These are phyloP conservation scores for Setaria italica DNA, from an alignment of 202 grass and related monocot genomes.

Conservation along the genomic window DNA sequence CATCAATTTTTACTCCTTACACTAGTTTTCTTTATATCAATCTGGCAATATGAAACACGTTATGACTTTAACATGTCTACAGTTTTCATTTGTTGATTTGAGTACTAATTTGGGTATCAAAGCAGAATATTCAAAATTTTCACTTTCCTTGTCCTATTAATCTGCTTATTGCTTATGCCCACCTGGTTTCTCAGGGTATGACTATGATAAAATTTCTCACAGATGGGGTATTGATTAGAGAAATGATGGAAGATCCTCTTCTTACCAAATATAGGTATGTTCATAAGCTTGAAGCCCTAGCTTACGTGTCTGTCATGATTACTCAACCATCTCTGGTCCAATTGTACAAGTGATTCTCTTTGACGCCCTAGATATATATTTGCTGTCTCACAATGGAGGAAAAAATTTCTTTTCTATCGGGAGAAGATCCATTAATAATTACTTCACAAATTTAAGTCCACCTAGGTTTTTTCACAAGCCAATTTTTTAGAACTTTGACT, in stretches of 20 bases:
- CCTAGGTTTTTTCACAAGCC: background rate
- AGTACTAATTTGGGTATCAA: background rate
- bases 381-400: conserved; percentile 24
- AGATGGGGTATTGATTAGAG: conserved; percentile 96
- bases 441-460: background rate
- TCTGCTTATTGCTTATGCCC: conserved; percentile 40
- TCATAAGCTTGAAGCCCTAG: conserved; percentile 21
- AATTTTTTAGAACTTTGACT: background rate
- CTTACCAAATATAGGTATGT: conserved; percentile 88
- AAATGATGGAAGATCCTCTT: conserved; percentile 99
- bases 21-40: conserved; percentile 29
- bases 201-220: conserved; percentile 98
- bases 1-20: conserved; percentile 30
- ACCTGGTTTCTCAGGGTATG: conserved; percentile 63
- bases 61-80: background rate
- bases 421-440: conserved; percentile 12
- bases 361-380: background rate
- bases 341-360: background rate
- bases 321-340: conserved; percentile 36
- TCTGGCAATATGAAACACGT: background rate
- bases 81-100: background rate
- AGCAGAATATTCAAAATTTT: background rate
- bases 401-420: conserved; percentile 12
- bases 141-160: conserved; percentile 11
- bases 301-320: conserved; percentile 14